Base-by-base conservation (phyloP, 257 asterid species). In the Nyctanthes arbortristis region DNA sequence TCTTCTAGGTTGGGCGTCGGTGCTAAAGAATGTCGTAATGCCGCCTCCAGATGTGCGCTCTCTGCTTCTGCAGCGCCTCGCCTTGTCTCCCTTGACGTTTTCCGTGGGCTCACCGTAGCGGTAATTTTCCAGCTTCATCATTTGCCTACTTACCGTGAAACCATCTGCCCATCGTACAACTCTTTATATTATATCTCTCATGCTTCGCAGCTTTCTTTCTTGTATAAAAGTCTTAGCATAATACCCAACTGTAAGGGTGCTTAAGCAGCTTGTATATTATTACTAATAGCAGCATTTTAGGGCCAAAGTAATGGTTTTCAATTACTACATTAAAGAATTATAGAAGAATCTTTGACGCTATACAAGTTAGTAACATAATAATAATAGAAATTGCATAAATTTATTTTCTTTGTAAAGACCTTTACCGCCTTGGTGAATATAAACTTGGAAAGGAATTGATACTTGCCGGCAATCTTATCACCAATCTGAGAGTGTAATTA, bases 41-140 rank as follows among this genome's bases (percentile, higher is more conserved):
- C 55, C 36, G 29, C 63, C 27, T 20, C 69, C 14, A 64, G 45
- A 59, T 24, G 34, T 45, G 24, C 20, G 25, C 7, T 57, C 5
- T 40, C 69, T 16, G 10, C 71, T 37, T 55, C 84, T 2, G 68
- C 30, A 47, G 13, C 63, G 18, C 2, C 75, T 18, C 90, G 90
- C 70, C 81, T 85, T 29, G 81, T 78, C 40, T 85, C 90, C 18
- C 88, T 85, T 13, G 90, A 85, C 66, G 80, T 82, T 59, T 85
- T 85, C 49, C 90, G 90, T 18, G 90, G 90, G 20, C 70, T 85
- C 30, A 80, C 90, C 13, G 88, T 85, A 24, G 83, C 71, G 81
- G 90, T 82, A 80, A 65, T 20, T 29, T 37, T 54, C 52, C 60
- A 1, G n/a, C n/a, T n/a, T n/a, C n/a, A n/a, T n/a, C n/a, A n/a